These are phyloP conservation scores for Backusella tarrabulga DNA, from an alignment of 192 early-diverging fungal species.

Conservation along the genomic window DNA sequence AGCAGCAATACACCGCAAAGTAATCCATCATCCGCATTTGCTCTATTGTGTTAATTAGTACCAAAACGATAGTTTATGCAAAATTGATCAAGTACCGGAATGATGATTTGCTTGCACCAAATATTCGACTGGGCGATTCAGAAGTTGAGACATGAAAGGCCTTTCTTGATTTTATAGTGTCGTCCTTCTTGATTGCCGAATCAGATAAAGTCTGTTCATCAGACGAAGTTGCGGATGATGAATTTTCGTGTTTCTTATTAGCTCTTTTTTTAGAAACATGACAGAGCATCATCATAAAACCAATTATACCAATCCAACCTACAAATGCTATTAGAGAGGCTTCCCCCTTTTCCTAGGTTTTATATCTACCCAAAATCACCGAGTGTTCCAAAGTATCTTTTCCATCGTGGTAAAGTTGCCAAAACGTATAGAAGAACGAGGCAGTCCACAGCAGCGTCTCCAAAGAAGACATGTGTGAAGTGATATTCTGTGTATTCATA, in stretches of 20 bases:
- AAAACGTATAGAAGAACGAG: constrained; percentile 12
- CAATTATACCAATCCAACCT: constrained; percentile 10
- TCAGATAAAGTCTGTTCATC: constrained; percentile 11
- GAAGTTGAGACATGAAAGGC: background rate
- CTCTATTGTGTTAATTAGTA: constrained; percentile 25
- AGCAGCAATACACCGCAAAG: constrained; percentile 50
- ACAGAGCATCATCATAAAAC: background rate
- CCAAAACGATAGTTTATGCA: background rate
- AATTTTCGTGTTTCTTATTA: background rate
- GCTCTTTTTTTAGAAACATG: constrained; percentile 2
- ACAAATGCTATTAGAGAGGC: background rate
- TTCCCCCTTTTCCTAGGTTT: background rate
- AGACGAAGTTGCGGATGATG: constrained; percentile 14
- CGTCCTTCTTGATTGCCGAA: background rate
- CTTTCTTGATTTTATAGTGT: background rate
- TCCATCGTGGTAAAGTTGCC: constrained; percentile 1
- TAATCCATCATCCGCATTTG: constrained; percentile 55
- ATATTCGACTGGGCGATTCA: constrained; percentile 16
- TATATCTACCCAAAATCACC: constrained; percentile 7
- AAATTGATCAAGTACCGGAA: constrained; percentile 9
- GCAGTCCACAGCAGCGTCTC: constrained; percentile 7
- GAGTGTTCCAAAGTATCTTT: background rate
- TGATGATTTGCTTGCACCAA: constrained; percentile 19
- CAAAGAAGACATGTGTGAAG: background rate
- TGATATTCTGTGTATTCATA: background rate